Evolutionary conservation across 2,329 filamentous ascomycete genomes (phyloP).

Genomic region (Apiospora marii): DNA sequence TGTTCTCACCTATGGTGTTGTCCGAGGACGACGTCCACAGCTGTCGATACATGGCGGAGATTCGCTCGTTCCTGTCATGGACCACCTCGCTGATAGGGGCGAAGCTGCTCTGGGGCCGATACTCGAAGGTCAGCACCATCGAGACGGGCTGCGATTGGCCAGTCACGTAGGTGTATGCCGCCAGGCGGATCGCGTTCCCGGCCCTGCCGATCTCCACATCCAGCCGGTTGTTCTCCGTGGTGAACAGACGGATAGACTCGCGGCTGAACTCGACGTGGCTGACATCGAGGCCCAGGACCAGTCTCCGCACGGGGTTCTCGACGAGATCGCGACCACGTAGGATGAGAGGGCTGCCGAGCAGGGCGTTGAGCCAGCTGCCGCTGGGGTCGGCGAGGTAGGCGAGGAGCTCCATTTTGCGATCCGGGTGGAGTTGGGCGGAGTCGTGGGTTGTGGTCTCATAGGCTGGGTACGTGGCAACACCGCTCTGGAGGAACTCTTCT

Average conservation of each 20-base stretch:
- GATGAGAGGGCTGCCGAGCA: constrained; percentile 25
- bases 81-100: constrained; percentile 94
- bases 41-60: constrained; percentile 98
- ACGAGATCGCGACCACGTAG: constrained; percentile 25
- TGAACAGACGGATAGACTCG: constrained; percentile 28
- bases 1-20: constrained; percentile 64
- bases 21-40: constrained; percentile 65
- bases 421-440: neutral
- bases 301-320: constrained; percentile 26
- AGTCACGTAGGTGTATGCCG: constrained; percentile 89
- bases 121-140: constrained; percentile 84
- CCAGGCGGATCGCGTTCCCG: constrained; percentile 79
- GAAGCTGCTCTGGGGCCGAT: constrained; percentile 92
- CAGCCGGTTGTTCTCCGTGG: constrained; percentile 49
- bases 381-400: neutral
- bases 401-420: constrained; percentile 50
- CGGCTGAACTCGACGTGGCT: constrained; percentile 30
- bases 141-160: constrained; percentile 79
- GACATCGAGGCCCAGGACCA: constrained; percentile 22
- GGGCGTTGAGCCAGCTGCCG: constrained; percentile 26
- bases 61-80: constrained; percentile 90
- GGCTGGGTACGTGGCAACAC: neutral
- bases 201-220: constrained; percentile 82
- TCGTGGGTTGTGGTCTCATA: neutral
- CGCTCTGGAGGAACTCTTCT: constrained; percentile 71